Evolutionary conservation across 345 rosid species (phyloP).

Genomic region (Angophora floribunda): DNA sequence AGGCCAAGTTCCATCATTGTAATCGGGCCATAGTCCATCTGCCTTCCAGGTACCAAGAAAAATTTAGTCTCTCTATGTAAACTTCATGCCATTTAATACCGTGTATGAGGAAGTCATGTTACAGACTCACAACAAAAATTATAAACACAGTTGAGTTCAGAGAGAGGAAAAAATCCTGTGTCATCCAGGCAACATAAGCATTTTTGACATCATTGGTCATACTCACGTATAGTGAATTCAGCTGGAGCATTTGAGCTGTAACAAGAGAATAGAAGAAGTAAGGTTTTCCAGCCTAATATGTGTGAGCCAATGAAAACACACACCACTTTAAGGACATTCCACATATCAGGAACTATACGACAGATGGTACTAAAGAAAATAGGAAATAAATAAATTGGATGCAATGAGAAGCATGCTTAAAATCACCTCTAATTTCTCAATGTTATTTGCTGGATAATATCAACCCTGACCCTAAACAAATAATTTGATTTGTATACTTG

Average conservation of each 20-base stretch:
- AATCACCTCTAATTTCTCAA: not conserved
- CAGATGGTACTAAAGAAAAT: not conserved
- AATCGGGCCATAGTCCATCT: constrained; percentile 99
- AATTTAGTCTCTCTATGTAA: not conserved
- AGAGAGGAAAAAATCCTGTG: not conserved
- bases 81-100: not conserved
- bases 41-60: not conserved
- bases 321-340: not conserved
- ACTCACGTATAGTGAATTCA: constrained; percentile 94
- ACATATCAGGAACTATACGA: not conserved
- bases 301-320: not conserved
- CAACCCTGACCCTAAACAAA: not conserved
- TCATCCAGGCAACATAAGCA: not conserved
- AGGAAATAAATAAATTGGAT: not conserved
- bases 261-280: not conserved
- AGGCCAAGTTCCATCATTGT: constrained; percentile 93
- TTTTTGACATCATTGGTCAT: not conserved
- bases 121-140: not conserved
- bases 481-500: not conserved
- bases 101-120: not conserved
- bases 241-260: constrained; percentile 58
- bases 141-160: not conserved
- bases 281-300: not conserved
- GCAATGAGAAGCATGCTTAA: not conserved
- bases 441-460: not conserved